phyloP scores from a whole-genome alignment of 2,329 filamentous ascomycete genomes.

The Diaporthe amygdali region DNA sequence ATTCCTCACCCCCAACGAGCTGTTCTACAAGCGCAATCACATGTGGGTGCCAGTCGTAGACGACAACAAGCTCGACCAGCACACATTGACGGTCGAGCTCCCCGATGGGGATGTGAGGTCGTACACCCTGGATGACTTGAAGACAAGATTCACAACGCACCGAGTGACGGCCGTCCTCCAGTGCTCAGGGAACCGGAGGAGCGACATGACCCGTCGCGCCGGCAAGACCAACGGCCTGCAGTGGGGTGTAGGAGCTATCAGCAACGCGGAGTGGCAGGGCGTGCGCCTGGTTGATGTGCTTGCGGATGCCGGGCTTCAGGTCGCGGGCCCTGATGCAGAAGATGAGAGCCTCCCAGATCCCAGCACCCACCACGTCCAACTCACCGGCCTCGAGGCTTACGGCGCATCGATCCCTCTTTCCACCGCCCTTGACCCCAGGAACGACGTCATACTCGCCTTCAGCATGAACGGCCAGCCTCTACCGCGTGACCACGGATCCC shows the following conservation, averaged over 20 bases:
- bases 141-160: conserved; percentile 53
- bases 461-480: conserved; percentile 70
- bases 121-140: conserved; percentile 61
- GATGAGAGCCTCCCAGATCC: conserved; percentile 29
- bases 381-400: conserved; percentile 65
- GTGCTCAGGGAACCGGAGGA: conserved; percentile 65
- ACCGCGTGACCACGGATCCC: conserved; percentile 70
- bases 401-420: conserved; percentile 65
- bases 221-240: conserved; percentile 60
- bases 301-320: conserved; percentile 55
- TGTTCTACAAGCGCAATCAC: conserved; percentile 67
- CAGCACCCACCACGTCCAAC: conserved; percentile 57
- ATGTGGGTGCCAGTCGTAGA: conserved; percentile 64
- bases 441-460: conserved; percentile 70
- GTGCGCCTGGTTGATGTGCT: conserved; percentile 61
- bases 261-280: conserved; percentile 64
- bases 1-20: conserved; percentile 59
- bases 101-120: conserved; percentile 56
- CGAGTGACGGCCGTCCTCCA: conserved; percentile 62
- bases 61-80: conserved; percentile 40
- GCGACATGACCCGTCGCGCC: conserved; percentile 60
- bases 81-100: conserved; percentile 60
- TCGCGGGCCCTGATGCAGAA: conserved; percentile 25
- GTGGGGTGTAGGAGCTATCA: conserved; percentile 65
- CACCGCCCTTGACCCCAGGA: conserved; percentile 62